phyloP scores from a whole-genome alignment of 73 alveolate species.

The Tetrahymena malaccensis region DNA sequence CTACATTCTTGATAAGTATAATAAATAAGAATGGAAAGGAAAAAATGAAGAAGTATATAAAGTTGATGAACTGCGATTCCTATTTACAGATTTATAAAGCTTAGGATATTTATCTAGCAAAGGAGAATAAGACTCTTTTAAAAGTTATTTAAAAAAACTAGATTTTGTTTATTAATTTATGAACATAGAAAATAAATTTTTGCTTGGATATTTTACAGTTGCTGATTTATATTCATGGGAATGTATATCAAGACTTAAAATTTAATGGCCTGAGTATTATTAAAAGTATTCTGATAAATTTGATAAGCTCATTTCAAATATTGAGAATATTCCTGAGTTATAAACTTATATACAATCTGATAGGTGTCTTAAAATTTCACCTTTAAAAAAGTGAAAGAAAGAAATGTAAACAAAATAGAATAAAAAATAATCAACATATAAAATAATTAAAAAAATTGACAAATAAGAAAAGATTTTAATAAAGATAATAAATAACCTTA shows the following conservation, averaged over 20 bases:
- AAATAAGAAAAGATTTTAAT: too few relatives aligned
- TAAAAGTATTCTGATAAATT: background rate
- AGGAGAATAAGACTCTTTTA: background rate
- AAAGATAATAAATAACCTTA: too few relatives aligned
- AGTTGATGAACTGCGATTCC: background rate
- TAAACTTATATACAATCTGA: background rate
- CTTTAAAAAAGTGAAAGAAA: background rate
- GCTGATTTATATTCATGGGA: background rate
- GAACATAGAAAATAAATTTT: background rate
- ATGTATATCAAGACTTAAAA: background rate
- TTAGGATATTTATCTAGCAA: background rate
- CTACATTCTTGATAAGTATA: background rate
- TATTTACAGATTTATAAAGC: background rate
- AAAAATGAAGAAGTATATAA: background rate
- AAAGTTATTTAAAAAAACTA: background rate
- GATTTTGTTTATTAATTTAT: background rate
- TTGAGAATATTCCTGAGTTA: background rate
- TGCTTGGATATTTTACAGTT: background rate
- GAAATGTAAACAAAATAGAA: background rate
- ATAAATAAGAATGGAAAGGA: background rate
- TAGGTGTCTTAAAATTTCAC: background rate
- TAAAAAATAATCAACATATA: too few relatives aligned
- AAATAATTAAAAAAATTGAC: too few relatives aligned
- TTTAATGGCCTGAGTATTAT: background rate
- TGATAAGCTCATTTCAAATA: background rate